Evolutionary conservation across 116 monocot species (phyloP), one percentile per base, ranked within the genome.

Genomic region (Zostera marina): DNA sequence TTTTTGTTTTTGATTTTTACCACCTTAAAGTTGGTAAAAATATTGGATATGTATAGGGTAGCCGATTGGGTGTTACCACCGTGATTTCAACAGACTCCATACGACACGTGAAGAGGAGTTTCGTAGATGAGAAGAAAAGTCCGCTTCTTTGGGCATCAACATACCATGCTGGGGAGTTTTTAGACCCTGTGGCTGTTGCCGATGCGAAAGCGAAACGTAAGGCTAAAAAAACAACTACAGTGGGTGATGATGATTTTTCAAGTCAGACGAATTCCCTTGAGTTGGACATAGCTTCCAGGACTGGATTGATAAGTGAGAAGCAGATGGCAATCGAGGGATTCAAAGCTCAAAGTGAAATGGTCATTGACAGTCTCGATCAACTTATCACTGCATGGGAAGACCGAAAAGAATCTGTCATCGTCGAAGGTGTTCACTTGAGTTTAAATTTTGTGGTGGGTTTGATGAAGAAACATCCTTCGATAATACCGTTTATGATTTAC

Each of bases 301-400:
- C 1, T 58, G 75, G 67, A 47, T 56, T 75, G 19, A 70, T 91
- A 45, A 55, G 91, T 16, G 70, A 77, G 59, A 86, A 68, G 42
- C 82, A 86, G 63, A 80, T 92, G 82, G 86, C 91, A 1, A 56
- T 92, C 8, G 91, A 82, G 56, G 91, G 91, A 8, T 92, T 74
- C 44, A 92, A 92, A 66, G 91, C 91, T 11, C 91, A 92, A 41
- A 82, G 85, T 43, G 91, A 92, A 54, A 92, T 92, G 91, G 91
- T 92, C 5, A 92, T 85, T 52, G 91, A 92, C 63, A 82, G 91
- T 53, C 82, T 92, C 58, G 82, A 92, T 68, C 74, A 86, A 12
- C 63, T 92, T 52, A 86, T 92, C 64, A 86, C 82, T 63, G 74
- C 91, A 46, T 92, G 91, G 86, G 91, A 92, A 82, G 73, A 82